Conservation (phyloP, 139 green algal species). For the Chlorella sp. region DNA sequence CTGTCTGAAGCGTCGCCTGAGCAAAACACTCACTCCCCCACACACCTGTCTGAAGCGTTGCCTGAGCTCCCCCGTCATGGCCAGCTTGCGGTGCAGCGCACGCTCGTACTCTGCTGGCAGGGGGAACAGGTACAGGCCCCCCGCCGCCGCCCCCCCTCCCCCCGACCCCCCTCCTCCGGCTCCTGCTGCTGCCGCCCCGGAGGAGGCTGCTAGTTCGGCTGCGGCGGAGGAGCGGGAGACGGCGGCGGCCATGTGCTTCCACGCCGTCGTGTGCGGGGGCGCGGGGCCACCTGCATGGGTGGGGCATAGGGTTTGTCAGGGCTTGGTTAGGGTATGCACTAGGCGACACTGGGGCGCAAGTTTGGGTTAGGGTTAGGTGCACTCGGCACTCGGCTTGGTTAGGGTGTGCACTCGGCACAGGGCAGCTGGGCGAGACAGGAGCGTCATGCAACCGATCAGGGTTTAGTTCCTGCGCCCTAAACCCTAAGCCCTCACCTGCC, state of each 20-base stretch:
- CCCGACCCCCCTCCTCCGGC: neutral
- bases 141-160: neutral
- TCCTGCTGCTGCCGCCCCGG: neutral
- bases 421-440: no score
- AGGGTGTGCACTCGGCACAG: no score
- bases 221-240: neutral
- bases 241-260: constrained; percentile 15
- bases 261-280: constrained; percentile 16
- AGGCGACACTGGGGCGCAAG: no score
- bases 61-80: constrained; percentile 63
- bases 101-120: constrained; percentile 75
- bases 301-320: no score
- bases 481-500: constrained; percentile 11
- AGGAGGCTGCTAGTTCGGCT: neutral
- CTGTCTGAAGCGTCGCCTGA: no score
- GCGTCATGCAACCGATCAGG: no score
- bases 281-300: constrained; percentile 34
- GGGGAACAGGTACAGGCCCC: constrained; percentile 51
- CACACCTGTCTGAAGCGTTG: constrained; percentile 32
- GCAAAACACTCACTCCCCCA: no score
- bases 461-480: no score
- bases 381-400: no score
- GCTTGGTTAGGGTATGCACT: no score
- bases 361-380: no score
- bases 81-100: constrained; percentile 70